Evolutionary conservation across 2,329 filamentous ascomycete species (phyloP), one percentile per base, ranked within the genome.

Genomic region (Alternaria dauci): DNA sequence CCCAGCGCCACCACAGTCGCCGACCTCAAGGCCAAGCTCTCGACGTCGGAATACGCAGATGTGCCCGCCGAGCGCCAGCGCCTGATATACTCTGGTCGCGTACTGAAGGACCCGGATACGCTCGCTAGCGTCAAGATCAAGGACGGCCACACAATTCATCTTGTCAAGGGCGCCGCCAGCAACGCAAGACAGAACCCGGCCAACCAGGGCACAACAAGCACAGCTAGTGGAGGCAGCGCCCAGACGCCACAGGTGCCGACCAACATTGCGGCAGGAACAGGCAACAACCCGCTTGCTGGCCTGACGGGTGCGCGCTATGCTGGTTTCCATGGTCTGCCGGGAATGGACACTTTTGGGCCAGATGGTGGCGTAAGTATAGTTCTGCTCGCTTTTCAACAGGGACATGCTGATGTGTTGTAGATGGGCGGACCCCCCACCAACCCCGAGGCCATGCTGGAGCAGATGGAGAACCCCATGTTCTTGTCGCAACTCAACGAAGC

Each of bases 121-220:
- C 83, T 99, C 43, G 88, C 86, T 66, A 88, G 88, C 58, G 96
- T 96, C 83, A 98, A 97, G 84, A 94, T 99, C 80, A 97, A 97
- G 85, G 86, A 92, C 67, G 93, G 94, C 66, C 95, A 98, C 80
- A 98, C 94, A 18, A 89, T 99, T 70, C 95, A 99, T 79, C 87
- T 99, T 72, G 95, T 99, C 73, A 97, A 96, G 84, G 96, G 93
- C 76, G 94, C 95, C 44, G 91, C 92, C 62, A 97, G 94, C 85
- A 97, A 96, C 72, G 85, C 85, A 63, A 84, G 85, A 58, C 85
- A 87, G 71, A 85, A 84, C 65, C 84, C 83, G 14, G 80, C 86
- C 20, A 82, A 79, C 62, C 84, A 86, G 70, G 78, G 81, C 56
- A 61, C 71, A n/a, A 43, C 68, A 47, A 72, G 71, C 63, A 74